phyloP scores from a whole-genome alignment of 352 stramenopile species.

The Phytophthora tubulina region DNA sequence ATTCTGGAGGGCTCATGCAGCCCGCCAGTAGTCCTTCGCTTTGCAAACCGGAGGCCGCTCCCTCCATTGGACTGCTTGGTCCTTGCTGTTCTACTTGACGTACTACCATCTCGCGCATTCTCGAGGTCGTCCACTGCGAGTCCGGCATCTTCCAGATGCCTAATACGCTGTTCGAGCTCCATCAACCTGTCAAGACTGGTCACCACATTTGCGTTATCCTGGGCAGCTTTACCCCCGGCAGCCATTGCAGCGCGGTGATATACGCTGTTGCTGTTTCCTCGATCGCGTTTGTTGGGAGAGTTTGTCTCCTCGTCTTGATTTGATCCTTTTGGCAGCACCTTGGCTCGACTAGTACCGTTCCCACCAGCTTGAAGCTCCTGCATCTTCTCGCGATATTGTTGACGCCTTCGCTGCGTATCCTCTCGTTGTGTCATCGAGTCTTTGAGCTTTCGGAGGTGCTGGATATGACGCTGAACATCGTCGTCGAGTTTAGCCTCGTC shows the following conservation, averaged over 20 bases:
- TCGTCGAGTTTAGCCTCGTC: constrained; percentile 78
- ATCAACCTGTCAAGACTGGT: constrained; percentile 89
- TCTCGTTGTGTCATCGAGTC: constrained; percentile 70
- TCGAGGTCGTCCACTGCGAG: constrained; percentile 60
- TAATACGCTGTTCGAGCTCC: constrained; percentile 91
- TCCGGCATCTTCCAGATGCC: constrained; percentile 78
- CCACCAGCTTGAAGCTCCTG: constrained; percentile 51
- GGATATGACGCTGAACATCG: constrained; percentile 91
- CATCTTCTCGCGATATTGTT: constrained; percentile 74
- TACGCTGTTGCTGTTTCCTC: constrained; percentile 40
- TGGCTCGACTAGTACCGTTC: constrained; percentile 36
- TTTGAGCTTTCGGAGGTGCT: constrained; percentile 85
- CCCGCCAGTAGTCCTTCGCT: constrained; percentile 50
- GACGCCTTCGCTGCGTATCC: constrained; percentile 63
- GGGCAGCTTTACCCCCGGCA: constrained; percentile 25
- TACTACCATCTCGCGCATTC: constrained; percentile 24
- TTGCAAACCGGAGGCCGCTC: constrained; percentile 60
- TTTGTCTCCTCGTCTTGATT: constrained; percentile 61
- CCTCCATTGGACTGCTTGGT: constrained; percentile 30
- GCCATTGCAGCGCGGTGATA: constrained; percentile 46
- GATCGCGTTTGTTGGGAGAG: constrained; percentile 22
- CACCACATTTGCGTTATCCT: constrained; percentile 63
- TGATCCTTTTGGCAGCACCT: constrained; percentile 39
- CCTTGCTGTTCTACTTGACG: constrained; percentile 33
- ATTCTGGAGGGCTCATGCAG: constrained; percentile 60